A percentile compares a stretch with the other conserved stretches of the same genome.
These are phyloP conservation scores for Aureoboletus auriporus DNA, from an alignment of 768 basidiomycete species.

Conservation along the genomic window DNA sequence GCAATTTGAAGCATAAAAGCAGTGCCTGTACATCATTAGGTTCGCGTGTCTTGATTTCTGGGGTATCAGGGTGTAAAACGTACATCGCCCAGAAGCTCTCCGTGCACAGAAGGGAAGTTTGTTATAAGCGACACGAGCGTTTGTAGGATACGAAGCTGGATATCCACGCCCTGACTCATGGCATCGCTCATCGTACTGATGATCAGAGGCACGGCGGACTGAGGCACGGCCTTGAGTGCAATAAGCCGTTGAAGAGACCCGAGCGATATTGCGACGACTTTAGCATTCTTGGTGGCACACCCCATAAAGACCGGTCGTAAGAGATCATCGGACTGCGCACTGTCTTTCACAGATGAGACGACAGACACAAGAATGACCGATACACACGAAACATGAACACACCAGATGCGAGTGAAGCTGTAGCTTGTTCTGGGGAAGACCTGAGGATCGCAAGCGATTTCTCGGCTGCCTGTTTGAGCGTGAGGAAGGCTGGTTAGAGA, in stretches of 20 bases:
- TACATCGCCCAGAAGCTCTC: constrained; percentile 76
- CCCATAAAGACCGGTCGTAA: constrained; percentile 91
- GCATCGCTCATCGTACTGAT: constrained; percentile 83
- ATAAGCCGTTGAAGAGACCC: constrained; percentile 91
- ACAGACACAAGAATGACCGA: not conserved
- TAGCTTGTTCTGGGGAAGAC: constrained; percentile 79
- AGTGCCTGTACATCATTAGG: constrained; percentile 57
- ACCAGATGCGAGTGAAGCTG: constrained; percentile 71
- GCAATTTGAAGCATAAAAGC: constrained; percentile 90
- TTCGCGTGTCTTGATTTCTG: not conserved
- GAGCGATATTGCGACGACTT: constrained; percentile 89
- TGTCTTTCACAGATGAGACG: constrained; percentile 43
- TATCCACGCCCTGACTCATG: constrained; percentile 93
- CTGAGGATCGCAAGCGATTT: constrained; percentile 78
- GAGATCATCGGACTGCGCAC: constrained; percentile 75
- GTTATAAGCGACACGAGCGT: constrained; percentile 89
- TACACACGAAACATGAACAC: constrained; percentile 24
- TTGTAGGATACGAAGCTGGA: constrained; percentile 91
- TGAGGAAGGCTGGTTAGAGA: constrained; percentile 5
- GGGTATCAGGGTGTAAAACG: constrained; percentile 22
- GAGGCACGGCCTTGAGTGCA: constrained; percentile 78
- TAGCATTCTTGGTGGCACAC: constrained; percentile 87
- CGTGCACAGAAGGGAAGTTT: constrained; percentile 80
- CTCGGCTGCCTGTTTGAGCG: constrained; percentile 64
- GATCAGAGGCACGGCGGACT: constrained; percentile 73